Conservation (phyloP, 2,329 filamentous ascomycete genomes). For the Calonectria hawksworthii region DNA sequence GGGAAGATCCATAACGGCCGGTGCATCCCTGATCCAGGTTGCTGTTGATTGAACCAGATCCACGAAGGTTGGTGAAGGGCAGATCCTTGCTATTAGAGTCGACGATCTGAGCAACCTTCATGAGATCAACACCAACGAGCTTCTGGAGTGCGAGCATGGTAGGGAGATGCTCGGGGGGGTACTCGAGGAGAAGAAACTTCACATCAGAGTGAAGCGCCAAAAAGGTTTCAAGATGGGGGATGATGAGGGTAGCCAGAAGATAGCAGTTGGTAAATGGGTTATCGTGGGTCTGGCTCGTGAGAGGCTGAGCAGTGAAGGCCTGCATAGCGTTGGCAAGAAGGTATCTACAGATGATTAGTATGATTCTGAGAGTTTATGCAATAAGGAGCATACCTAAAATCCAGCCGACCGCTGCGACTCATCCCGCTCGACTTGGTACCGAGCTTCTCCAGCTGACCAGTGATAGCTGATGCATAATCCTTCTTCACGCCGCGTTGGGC, state of each 20-base stretch:
- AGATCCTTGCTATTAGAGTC: conserved; percentile 57
- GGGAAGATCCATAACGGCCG: conserved; percentile 34
- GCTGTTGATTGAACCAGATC: conserved; percentile 45
- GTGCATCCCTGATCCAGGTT: conserved; percentile 42
- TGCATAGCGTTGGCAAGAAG: conserved; percentile 74
- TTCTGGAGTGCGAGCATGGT: conserved; percentile 71
- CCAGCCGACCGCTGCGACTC: conserved; percentile 68
- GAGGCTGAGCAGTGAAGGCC: conserved; percentile 65
- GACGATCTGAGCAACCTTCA: conserved; percentile 72
- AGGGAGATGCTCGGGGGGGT: conserved; percentile 67
- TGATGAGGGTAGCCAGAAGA: conserved; percentile 69
- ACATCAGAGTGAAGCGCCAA: conserved; percentile 66
- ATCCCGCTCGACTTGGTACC: conserved; percentile 64
- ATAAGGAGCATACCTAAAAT: conserved; percentile 64
- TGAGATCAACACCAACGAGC: conserved; percentile 67
- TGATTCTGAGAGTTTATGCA: background rate
- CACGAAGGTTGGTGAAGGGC: conserved; percentile 57
- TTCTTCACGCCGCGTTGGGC: conserved; percentile 67
- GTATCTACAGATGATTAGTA: conserved; percentile 58
- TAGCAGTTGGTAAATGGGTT: conserved; percentile 69
- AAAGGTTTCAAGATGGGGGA: conserved; percentile 73
- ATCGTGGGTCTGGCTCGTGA: conserved; percentile 63
- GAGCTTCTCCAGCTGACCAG: conserved; percentile 67
- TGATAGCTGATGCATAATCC: conserved; percentile 63
- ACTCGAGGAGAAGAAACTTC: conserved; percentile 71